A percentile compares a stretch with the other conserved stretches of the same genome.
Conservation (phyloP, 495 filamentous ascomycete species). For the Viridothelium virens region DNA sequence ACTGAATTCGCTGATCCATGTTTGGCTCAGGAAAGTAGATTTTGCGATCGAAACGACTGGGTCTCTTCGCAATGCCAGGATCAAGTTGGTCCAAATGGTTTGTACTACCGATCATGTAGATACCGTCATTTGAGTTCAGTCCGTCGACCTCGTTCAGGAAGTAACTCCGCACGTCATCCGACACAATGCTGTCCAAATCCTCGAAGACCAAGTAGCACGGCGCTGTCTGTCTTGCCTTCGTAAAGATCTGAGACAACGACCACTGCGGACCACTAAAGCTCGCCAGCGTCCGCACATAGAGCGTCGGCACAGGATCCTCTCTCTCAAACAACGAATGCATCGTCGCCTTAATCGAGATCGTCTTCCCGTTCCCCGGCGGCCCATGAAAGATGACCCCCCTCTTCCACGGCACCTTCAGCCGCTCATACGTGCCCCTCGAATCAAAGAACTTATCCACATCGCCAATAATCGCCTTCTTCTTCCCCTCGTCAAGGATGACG, state of each 20-base stretch:
- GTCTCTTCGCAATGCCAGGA: conserved; percentile 37
- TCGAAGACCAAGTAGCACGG: conserved; percentile 40
- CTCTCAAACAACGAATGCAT: conserved; percentile 35
- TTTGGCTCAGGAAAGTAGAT: conserved; percentile 36
- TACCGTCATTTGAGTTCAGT: conserved; percentile 36
- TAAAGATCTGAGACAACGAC: conserved; percentile 33
- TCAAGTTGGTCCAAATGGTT: conserved; percentile 39
- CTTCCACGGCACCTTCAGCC: conserved; percentile 60
- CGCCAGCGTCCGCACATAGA: conserved; percentile 34
- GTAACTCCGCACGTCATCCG: conserved; percentile 34
- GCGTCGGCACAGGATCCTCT: conserved; percentile 31
- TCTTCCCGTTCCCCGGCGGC: conserved; percentile 44
- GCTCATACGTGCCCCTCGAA: conserved; percentile 43
- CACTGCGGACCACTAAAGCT: conserved; percentile 33
- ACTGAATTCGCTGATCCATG: conserved; percentile 27
- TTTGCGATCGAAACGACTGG: conserved; percentile 37
- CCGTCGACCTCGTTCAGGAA: conserved; percentile 40
- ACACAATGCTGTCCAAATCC: conserved; percentile 37
- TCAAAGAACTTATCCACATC: conserved; percentile 58
- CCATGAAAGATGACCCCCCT: conserved; percentile 51
- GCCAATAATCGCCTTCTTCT: conserved; percentile 52
- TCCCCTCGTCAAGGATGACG: conserved; percentile 55
- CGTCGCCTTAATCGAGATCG: conserved; percentile 35
- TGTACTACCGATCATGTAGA: conserved; percentile 39
- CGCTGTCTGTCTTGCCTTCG: conserved; percentile 32